These are phyloP conservation scores for Pezicula rhizophila DNA, from an alignment of 2,329 filamentous ascomycete species.

Conservation along the genomic window DNA sequence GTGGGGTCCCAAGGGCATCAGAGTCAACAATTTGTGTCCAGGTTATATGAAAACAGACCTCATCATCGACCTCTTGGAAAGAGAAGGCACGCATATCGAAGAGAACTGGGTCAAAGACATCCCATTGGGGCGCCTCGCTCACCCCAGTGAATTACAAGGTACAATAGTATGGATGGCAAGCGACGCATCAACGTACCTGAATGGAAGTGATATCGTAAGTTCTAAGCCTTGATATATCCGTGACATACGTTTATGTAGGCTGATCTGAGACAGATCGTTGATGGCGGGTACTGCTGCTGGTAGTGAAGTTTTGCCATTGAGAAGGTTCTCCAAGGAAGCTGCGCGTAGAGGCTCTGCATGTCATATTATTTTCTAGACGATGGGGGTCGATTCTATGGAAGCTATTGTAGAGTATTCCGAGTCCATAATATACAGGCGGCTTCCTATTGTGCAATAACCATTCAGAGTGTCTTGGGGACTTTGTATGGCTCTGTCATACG, in stretches of 20 bases:
- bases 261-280: conserved; percentile 12
- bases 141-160: conserved; percentile 32
- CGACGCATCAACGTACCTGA: conserved; percentile 20
- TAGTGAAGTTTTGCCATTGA: neutral
- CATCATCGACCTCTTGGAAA: conserved; percentile 26
- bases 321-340: no score
- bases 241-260: neutral
- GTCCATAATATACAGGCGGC: no score
- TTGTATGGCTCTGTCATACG: no score
- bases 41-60: conserved; percentile 42
- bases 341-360: no score
- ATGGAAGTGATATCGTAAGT: conserved; percentile 21
- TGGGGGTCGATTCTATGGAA: no score
- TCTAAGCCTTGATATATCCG: neutral
- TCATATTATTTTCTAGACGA: no score
- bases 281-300: conserved; percentile 18
- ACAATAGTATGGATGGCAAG: conserved; percentile 25
- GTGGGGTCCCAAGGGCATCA: conserved; percentile 56
- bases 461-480: no score
- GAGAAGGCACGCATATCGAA: conserved; percentile 31
- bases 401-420: no score
- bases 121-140: conserved; percentile 30
- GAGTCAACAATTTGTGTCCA: conserved; percentile 61
- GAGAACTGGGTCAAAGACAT: conserved; percentile 31
- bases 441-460: no score